A percentile compares a stretch with the other conserved stretches of the same genome.
Evolutionary conservation across 176 grass and related monocot species (phyloP).

Genomic region (Aegilops speltoides): DNA sequence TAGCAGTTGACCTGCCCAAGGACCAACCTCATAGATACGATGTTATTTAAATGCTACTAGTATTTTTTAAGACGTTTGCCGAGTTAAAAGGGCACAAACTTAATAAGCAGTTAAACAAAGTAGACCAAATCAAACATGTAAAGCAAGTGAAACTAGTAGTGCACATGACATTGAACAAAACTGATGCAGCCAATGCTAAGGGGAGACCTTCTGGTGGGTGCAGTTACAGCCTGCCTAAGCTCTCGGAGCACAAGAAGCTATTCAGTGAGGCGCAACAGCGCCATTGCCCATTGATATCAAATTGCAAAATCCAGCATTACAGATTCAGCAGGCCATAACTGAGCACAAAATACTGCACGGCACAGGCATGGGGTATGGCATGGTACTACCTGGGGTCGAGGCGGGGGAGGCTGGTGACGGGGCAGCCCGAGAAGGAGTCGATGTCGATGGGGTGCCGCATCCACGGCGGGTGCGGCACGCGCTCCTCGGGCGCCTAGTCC

Average conservation of each 20-base stretch:
- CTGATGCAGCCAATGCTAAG: background rate
- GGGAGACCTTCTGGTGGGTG: background rate
- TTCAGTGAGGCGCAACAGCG: background rate
- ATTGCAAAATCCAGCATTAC: background rate
- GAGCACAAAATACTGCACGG: background rate
- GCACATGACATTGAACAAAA: background rate
- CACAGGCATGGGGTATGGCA: background rate
- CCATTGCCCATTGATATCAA: background rate
- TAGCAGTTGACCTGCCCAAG: too few species aligned
- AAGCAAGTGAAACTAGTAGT: background rate
- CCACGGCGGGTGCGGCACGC: constrained; percentile 66
- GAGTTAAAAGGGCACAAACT: background rate
- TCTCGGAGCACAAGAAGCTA: background rate
- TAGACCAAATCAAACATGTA: background rate
- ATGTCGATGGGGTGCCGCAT: constrained; percentile 64
- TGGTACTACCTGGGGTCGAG: constrained; percentile 53
- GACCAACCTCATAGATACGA: background rate
- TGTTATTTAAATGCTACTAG: too few species aligned
- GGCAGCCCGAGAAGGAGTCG: constrained; percentile 52
- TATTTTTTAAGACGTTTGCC: background rate
- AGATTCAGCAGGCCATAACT: background rate
- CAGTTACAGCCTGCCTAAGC: background rate
- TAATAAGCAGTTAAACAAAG: background rate
- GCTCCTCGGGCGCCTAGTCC: constrained; percentile 18
- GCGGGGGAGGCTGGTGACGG: constrained; percentile 38